These are phyloP conservation scores for Chaetoceros muelleri DNA, from an alignment of 108 stramenopile genomes.

Conservation along the genomic window DNA sequence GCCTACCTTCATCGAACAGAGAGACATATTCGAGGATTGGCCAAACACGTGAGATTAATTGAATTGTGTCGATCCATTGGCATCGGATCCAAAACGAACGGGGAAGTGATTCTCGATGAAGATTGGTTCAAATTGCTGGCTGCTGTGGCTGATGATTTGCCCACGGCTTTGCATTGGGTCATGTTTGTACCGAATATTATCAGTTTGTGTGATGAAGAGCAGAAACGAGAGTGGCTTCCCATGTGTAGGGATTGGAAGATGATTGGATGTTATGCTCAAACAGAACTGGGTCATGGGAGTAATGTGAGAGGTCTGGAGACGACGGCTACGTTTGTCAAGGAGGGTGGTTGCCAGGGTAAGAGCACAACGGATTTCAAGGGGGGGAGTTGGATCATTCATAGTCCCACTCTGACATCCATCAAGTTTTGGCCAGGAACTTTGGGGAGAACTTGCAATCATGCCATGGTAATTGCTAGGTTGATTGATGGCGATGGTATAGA, in stretches of 20 bases:
- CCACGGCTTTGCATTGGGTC: conserved; percentile 80
- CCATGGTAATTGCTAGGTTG: conserved; percentile 94
- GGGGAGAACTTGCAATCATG: conserved; percentile 90
- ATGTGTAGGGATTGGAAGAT: conserved; percentile 87
- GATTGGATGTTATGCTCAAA: conserved; percentile 89
- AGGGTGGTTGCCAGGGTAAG: conserved; percentile 37
- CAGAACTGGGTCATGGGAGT: conserved; percentile 79
- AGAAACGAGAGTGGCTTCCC: conserved; percentile 82
- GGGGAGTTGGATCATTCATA: conserved; percentile 76
- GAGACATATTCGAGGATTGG: conserved; percentile 60
- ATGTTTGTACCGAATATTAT: conserved; percentile 89
- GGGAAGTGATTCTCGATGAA: conserved; percentile 35
- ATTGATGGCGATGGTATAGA: conserved; percentile 76
- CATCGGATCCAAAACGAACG: conserved; percentile 39
- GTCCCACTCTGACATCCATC: conserved; percentile 76
- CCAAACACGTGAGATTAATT: conserved; percentile 72
- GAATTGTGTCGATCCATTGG: conserved; percentile 72
- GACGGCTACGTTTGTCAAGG: conserved; percentile 83
- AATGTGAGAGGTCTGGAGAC: conserved; percentile 93
- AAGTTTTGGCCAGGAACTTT: conserved; percentile 96
- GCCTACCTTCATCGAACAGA: conserved; percentile 72
- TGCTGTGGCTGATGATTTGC: conserved; percentile 66
- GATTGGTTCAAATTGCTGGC: conserved; percentile 52
- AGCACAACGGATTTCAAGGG: conserved; percentile 11
- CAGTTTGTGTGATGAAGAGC: conserved; percentile 78